Conservation (phyloP, 192 early-diverging fungal species). For the Backusella parvicylindrica region DNA sequence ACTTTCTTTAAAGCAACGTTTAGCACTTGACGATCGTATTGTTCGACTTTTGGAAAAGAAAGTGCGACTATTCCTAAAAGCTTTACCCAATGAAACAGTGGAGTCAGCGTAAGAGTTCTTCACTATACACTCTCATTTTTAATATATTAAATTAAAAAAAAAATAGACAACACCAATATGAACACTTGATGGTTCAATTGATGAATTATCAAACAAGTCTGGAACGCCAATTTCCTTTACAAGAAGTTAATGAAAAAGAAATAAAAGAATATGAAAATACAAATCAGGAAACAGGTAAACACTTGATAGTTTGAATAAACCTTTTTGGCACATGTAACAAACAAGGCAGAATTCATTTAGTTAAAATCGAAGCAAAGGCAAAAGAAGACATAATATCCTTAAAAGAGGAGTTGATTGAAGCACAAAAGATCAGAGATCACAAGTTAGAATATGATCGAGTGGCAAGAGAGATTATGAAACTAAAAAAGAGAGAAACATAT, state of each 20-base stretch:
- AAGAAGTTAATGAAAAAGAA: conserved; percentile 51
- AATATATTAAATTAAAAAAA: neutral
- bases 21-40: conserved; percentile 27
- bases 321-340: neutral
- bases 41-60: conserved; percentile 24
- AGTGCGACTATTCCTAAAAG: conserved; percentile 13
- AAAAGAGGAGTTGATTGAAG: conserved; percentile 40
- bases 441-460: conserved; percentile 56
- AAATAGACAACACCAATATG: conserved; percentile 29
- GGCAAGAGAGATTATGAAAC: conserved; percentile 46
- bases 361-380: conserved; percentile 30
- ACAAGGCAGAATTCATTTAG: conserved; percentile 11
- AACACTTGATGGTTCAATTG: conserved; percentile 42
- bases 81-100: conserved; percentile 1
- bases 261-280: conserved; percentile 39
- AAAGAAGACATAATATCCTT: conserved; percentile 40
- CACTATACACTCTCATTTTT: neutral
- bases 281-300: conserved; percentile 33
- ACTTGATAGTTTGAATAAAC: neutral
- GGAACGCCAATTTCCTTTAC: conserved; percentile 47
- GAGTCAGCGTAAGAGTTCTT: conserved; percentile 24
- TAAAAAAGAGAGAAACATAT: conserved; percentile 26
- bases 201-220: conserved; percentile 38
- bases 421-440: conserved; percentile 39
- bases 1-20: conserved; percentile 2